These are phyloP conservation scores for Thalassia testudinum DNA, from an alignment of 116 monocot species.

Conservation along the genomic window DNA sequence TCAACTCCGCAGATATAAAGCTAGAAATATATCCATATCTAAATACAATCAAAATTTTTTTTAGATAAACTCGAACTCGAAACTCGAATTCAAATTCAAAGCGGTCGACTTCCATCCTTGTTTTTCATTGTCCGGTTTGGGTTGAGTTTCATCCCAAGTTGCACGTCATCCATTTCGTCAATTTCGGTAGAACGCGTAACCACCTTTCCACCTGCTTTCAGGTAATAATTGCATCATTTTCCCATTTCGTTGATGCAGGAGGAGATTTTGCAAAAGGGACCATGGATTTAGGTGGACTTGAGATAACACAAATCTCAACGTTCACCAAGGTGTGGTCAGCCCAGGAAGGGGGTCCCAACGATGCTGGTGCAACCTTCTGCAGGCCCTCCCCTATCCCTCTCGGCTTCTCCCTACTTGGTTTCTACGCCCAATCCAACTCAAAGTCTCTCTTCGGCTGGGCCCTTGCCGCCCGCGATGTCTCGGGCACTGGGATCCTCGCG, in stretches of 20 bases:
- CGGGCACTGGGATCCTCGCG: slow-evolving; percentile 14
- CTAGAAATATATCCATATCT: too few relatives aligned
- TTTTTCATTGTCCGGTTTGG: too few relatives aligned
- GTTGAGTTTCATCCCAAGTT: too few relatives aligned
- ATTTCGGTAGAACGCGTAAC: too few relatives aligned
- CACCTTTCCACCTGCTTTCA: too few relatives aligned
- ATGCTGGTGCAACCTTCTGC: slow-evolving; percentile 53
- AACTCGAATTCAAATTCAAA: too few relatives aligned
- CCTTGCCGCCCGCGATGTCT: slow-evolving; percentile 32
- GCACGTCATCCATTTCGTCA: too few relatives aligned
- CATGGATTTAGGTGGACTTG: slow-evolving; percentile 60
- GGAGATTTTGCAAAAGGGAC: slow-evolving; percentile 48
- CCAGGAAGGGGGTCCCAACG: slow-evolving; percentile 27
- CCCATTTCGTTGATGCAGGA: neutral
- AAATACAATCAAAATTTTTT: too few relatives aligned
- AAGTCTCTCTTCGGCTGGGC: slow-evolving; percentile 41
- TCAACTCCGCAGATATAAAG: too few relatives aligned
- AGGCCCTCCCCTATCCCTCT: slow-evolving; percentile 31
- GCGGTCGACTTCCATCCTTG: too few relatives aligned
- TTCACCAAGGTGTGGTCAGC: slow-evolving; percentile 61
- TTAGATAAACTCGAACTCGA: too few relatives aligned
- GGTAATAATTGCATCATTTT: too few relatives aligned
- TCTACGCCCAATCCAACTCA: slow-evolving; percentile 47
- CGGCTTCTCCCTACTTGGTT: slow-evolving; percentile 58
- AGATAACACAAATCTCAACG: slow-evolving; percentile 38